Percentiles rank a stretch among this genome's conserved stretches.
Conservation (phyloP, 768 basidiomycete genomes). For the Rhizopogon salebrosus region DNA sequence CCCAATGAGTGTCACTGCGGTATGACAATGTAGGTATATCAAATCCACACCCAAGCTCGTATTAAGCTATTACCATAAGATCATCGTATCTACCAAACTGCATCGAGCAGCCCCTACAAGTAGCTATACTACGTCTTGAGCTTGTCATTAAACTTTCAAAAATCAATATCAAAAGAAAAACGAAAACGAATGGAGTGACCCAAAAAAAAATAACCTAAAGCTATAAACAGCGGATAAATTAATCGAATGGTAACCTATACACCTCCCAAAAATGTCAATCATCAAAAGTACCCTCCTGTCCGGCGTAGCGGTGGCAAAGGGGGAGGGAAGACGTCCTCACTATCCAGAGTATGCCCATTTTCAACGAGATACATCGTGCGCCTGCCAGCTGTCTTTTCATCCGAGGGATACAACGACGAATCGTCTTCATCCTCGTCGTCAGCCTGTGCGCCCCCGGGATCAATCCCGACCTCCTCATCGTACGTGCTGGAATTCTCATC, state of each 20-base stretch:
- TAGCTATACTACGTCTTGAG: neutral
- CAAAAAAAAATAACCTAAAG: conserved; percentile 8
- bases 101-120: neutral
- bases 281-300: neutral
- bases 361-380: conserved; percentile 30
- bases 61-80: neutral
- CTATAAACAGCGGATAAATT: conserved; percentile 28
- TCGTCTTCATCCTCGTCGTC: conserved; percentile 24
- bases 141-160: neutral
- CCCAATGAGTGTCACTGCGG: no score
- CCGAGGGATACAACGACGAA: conserved; percentile 20
- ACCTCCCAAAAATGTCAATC: conserved; percentile 6
- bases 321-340: neutral
- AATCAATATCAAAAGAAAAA: neutral
- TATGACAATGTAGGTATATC: no score
- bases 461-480: neutral
- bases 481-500: conserved; percentile 9
- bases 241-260: conserved; percentile 5
- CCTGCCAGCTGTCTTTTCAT: conserved; percentile 27
- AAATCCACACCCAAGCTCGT: no score
- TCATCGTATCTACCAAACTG: neutral
- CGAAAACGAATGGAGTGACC: conserved; percentile 6
- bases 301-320: neutral
- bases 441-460: neutral
- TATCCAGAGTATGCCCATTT: conserved; percentile 20